Evolutionary conservation across 768 basidiomycete species (phyloP).

Genomic region (Phaffia australis): DNA sequence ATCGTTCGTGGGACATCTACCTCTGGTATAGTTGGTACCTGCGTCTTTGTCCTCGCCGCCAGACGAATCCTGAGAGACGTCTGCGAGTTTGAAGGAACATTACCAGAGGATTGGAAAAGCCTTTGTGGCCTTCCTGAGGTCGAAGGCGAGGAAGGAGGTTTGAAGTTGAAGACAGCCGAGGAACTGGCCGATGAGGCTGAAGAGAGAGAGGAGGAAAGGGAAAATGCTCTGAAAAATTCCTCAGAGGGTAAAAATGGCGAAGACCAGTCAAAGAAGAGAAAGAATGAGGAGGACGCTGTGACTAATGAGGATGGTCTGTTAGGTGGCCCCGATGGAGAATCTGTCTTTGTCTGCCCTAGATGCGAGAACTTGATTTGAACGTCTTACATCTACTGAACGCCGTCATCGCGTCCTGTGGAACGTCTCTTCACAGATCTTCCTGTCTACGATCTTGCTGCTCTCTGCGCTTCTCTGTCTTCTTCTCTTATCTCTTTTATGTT

Average conservation of each 20-base stretch:
- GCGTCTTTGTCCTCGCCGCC: background rate
- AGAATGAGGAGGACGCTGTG: no score
- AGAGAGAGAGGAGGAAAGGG: slow-evolving; percentile 1
- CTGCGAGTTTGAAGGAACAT: background rate
- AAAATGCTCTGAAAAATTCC: background rate
- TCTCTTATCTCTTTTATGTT: no score
- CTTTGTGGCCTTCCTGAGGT: background rate
- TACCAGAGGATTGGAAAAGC: background rate
- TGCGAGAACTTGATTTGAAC: no score
- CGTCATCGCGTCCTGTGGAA: no score
- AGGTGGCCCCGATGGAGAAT: no score
- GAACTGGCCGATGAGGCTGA: background rate
- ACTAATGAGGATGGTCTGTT: no score
- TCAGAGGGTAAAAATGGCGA: background rate
- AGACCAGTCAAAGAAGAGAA: background rate
- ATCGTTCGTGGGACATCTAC: slow-evolving; percentile 9
- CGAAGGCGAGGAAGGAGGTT: background rate
- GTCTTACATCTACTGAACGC: no score
- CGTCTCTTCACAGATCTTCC: no score
- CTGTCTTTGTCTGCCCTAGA: no score
- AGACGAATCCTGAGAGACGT: slow-evolving; percentile 4
- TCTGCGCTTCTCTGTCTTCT: no score
- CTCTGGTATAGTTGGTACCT: slow-evolving; percentile 8
- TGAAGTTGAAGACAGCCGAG: background rate
- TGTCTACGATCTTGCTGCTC: no score